Evolutionary conservation across 2,329 filamentous ascomycete genomes (phyloP), one percentile per base, ranked within the genome.

Genomic region (Fusarium sp.): DNA sequence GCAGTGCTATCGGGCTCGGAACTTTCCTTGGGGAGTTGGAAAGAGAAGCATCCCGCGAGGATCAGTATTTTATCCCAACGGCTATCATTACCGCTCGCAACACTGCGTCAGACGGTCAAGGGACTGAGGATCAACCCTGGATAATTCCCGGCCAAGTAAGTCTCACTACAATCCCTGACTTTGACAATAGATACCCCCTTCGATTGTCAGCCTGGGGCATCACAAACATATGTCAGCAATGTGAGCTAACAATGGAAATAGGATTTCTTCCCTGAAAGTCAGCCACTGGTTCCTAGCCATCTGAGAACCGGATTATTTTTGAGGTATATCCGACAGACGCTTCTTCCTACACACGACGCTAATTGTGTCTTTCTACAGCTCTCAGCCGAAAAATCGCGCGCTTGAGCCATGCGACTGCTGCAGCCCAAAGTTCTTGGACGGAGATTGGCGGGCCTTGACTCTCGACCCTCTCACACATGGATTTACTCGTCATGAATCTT

Each of bases 141-240:
- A 30, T 32, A 11, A 20, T 74, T 12, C 62, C 59, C 7, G 56
- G 63, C 9, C 41, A n/a, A 26, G 71, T 74, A 51, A 69, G 71
- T 68, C 4, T 38, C 20, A 54, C 34, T 18, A 13, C 15, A 34
- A 38, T 18, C 34, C 54, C 32, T 14, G 4, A 34, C 60, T 13
- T 13, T 54, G 26, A 22, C 18, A 22, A 22, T 5, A 8, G 15
- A 41, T 38, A 5, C 9, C 14, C 12, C 18, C 10, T 18, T 8
- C 13, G 10, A 20, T 39, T 10, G 8, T 13, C 10, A 18, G 11
- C 11, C 7, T 18, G 17, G 5, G 9, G 24, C 22, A 17, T 8
- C n/a, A n/a, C 28, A 32, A 24, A 8, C 7, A 28, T 18, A 15
- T 6, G 5, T 15, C 9, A 41, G 15, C 1, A 14, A 2, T 14